Conservation (phyloP, 1,284 basidiomycete genomes). For the Leccinum solheimii region DNA sequence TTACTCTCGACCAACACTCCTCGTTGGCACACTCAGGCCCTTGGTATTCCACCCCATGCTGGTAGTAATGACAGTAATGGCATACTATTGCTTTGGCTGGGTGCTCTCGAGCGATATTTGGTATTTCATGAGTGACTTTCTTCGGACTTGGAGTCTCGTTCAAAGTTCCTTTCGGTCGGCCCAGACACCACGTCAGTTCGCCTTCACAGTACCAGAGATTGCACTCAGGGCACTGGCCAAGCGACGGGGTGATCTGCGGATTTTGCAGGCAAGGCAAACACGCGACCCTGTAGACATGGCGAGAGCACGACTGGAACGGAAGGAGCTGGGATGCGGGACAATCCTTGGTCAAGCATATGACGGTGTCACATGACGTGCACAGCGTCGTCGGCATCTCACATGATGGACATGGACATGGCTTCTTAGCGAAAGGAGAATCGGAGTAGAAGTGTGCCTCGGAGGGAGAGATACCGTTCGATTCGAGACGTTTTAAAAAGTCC, state of each 20-base stretch:
- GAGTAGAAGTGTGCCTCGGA: not conserved
- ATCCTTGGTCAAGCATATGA: conserved; percentile 21
- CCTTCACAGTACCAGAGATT: conserved; percentile 23
- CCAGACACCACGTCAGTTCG: conserved; percentile 22
- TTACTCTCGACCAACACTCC: not conserved
- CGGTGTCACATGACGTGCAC: conserved; percentile 13
- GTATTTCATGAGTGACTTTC: not conserved
- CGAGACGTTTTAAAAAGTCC: conserved; percentile 18
- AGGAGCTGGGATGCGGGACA: conserved; percentile 21
- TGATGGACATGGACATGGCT: not conserved
- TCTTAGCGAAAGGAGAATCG: conserved; percentile 7
- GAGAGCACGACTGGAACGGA: not conserved
- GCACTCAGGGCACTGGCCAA: conserved; percentile 27
- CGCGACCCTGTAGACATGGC: not conserved
- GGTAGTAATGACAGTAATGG: not conserved
- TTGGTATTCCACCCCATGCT: not conserved
- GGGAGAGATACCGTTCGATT: conserved; percentile 4
- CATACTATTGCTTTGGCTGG: not conserved
- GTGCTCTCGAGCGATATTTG: not conserved
- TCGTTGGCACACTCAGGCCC: not conserved
- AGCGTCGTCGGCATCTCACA: conserved; percentile 3
- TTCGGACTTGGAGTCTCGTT: not conserved
- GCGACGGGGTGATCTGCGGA: conserved; percentile 9
- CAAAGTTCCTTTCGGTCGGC: not conserved
- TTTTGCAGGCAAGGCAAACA: conserved; percentile 20